phyloP scores from a whole-genome alignment of 495 filamentous ascomycete genomes.

The Penicillium waksmanii region DNA sequence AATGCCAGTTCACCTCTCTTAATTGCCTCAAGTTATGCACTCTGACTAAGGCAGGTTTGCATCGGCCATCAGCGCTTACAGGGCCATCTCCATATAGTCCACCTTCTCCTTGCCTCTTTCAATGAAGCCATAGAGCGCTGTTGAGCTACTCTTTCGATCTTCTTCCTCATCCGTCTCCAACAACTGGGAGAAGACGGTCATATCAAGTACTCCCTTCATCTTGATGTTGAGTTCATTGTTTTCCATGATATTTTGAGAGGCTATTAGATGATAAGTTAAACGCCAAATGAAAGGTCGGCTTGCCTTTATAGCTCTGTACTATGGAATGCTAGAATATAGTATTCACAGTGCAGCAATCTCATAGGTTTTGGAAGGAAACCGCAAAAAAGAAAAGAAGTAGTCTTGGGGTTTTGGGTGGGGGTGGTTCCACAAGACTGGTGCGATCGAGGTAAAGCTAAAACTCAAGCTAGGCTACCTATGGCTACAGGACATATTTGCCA shows the following conservation, averaged over 20 bases:
- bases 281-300: neutral
- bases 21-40: neutral
- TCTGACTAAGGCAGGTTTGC: neutral
- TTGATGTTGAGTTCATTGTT: neutral
- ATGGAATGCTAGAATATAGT: neutral
- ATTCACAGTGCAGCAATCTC: neutral
- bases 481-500: neutral
- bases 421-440: neutral
- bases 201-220: conserved; percentile 1
- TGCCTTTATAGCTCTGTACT: neutral
- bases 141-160: neutral
- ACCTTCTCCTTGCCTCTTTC: conserved; percentile 1
- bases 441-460: neutral
- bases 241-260: neutral
- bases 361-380: neutral
- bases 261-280: neutral
- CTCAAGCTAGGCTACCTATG: neutral
- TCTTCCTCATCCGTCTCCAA: conserved; percentile 4
- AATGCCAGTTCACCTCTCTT: neutral
- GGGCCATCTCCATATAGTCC: neutral
- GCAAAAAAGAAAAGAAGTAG: neutral
- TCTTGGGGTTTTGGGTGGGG: neutral
- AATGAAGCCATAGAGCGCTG: neutral
- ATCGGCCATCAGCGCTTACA: neutral
- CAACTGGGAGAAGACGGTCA: conserved; percentile 2